Percentiles rank a stretch among this genome's conserved stretches.
Conservation (phyloP, 768 basidiomycete genomes). For the Austroboletus festivus region DNA sequence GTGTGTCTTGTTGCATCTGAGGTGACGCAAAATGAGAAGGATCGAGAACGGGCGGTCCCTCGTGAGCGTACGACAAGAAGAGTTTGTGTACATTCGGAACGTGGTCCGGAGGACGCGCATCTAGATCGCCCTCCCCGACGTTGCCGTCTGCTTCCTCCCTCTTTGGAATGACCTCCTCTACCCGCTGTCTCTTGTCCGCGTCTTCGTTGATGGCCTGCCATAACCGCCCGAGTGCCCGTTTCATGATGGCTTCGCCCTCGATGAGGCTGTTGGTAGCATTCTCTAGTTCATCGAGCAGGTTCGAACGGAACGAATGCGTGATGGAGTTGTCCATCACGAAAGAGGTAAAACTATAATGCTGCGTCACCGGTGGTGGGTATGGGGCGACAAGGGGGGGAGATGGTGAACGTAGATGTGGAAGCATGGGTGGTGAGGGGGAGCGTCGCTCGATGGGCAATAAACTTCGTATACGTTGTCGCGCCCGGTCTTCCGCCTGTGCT, state of each 20-base stretch:
- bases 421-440: slow-evolving; percentile 66
- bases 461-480: slow-evolving; percentile 73
- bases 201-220: slow-evolving; percentile 83
- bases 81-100: slow-evolving; percentile 63
- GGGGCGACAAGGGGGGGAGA: slow-evolving; percentile 78
- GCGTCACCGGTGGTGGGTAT: slow-evolving; percentile 62
- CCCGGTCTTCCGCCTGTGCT: slow-evolving; percentile 72
- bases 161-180: slow-evolving; percentile 56
- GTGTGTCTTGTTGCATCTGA: slow-evolving; percentile 61
- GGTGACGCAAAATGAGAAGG: slow-evolving; percentile 62
- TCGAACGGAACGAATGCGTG: slow-evolving; percentile 80
- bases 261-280: slow-evolving; percentile 80
- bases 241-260: slow-evolving; percentile 74
- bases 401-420: slow-evolving; percentile 75
- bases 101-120: slow-evolving; percentile 62
- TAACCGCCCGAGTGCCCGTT: slow-evolving; percentile 70
- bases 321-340: slow-evolving; percentile 85
- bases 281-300: slow-evolving; percentile 74
- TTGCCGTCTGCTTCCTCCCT: slow-evolving; percentile 67
- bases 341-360: slow-evolving; percentile 76
- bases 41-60: slow-evolving; percentile 47
- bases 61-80: slow-evolving; percentile 55
- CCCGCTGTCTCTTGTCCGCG: slow-evolving; percentile 38
- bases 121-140: slow-evolving; percentile 35
- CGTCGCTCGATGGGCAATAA: slow-evolving; percentile 58